Conservation (phyloP, 2,329 filamentous ascomycete genomes). For the Incumbomyces lentus region DNA sequence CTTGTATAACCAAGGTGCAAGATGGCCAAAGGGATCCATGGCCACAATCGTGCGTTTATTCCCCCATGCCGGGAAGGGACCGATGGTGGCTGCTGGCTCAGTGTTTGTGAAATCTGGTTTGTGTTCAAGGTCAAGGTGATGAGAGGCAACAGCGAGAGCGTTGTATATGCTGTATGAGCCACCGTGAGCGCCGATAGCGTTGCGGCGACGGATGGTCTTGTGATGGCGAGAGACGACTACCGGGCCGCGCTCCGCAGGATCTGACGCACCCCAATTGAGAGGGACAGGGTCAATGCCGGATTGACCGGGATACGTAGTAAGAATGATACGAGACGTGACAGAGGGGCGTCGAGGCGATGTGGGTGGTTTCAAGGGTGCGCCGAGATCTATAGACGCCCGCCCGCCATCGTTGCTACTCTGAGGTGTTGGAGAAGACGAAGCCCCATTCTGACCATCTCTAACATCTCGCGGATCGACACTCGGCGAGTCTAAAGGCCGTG, state of each 20-base stretch:
- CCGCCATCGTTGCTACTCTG: neutral
- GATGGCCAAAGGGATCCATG: constrained; percentile 90
- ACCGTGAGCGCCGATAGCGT: constrained; percentile 65
- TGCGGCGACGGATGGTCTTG: constrained; percentile 67
- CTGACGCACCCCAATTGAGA: constrained; percentile 75
- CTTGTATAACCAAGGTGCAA: constrained; percentile 73
- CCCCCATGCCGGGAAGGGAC: constrained; percentile 80
- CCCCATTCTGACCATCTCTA: constrained; percentile 12
- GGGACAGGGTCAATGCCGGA: constrained; percentile 85
- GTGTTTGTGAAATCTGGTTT: constrained; percentile 72
- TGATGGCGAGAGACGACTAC: constrained; percentile 73
- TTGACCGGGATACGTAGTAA: constrained; percentile 85
- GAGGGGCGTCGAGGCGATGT: constrained; percentile 14
- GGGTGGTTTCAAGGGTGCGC: constrained; percentile 8
- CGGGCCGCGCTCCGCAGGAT: constrained; percentile 67
- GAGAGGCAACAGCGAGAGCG: constrained; percentile 81
- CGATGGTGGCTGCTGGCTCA: constrained; percentile 80
- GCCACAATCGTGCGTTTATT: constrained; percentile 91
- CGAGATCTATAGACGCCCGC: constrained; percentile 8
- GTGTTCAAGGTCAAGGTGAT: constrained; percentile 75
- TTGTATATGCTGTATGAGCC: constrained; percentile 96
- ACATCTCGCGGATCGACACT: constrained; percentile 17
- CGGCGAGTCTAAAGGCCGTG: constrained; percentile 13
- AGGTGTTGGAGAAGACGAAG: constrained; percentile 5
- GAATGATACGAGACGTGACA: constrained; percentile 50